A percentile compares a stretch with the other conserved stretches of the same genome.
Evolutionary conservation across 371 early-diverging fungal species (phyloP).

Genomic region (Lichtheimia corymbifera): DNA sequence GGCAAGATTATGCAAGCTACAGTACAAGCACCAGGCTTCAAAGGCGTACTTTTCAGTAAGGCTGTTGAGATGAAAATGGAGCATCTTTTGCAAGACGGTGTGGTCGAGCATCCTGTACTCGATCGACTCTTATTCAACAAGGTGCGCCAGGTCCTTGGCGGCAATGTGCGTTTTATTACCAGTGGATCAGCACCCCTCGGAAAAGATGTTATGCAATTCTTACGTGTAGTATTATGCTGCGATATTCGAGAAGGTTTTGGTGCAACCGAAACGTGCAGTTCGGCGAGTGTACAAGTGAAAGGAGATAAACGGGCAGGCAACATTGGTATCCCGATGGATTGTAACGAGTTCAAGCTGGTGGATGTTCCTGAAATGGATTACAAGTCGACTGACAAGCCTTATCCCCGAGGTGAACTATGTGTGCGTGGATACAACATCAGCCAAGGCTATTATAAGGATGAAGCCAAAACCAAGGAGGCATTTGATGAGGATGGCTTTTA

Average conservation of each 20-base stretch:
- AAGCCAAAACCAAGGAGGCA: constrained; percentile 77
- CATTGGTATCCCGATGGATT: constrained; percentile 69
- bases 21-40: constrained; percentile 59
- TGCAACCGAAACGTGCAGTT: constrained; percentile 81
- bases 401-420: constrained; percentile 90
- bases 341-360: constrained; percentile 79
- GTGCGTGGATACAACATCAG: constrained; percentile 83
- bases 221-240: constrained; percentile 79
- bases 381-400: constrained; percentile 70
- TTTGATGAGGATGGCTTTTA: constrained; percentile 90
- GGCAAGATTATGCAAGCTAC: constrained; percentile 72
- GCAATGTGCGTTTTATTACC: constrained; percentile 78
- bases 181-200: constrained; percentile 94
- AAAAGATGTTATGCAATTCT: constrained; percentile 80
- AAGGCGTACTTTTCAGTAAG: constrained; percentile 57
- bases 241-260: constrained; percentile 84
- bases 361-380: constrained; percentile 92
- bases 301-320: constrained; percentile 64
- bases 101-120: constrained; percentile 74
- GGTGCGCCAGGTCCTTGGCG: constrained; percentile 86
- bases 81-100: constrained; percentile 58
- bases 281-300: constrained; percentile 41
- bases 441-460: constrained; percentile 82
- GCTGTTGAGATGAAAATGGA: constrained; percentile 56
- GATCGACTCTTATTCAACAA: constrained; percentile 91